Base-by-base conservation (phyloP, 2,329 filamentous ascomycete genomes). In the Sarocladiaceae sp. region DNA sequence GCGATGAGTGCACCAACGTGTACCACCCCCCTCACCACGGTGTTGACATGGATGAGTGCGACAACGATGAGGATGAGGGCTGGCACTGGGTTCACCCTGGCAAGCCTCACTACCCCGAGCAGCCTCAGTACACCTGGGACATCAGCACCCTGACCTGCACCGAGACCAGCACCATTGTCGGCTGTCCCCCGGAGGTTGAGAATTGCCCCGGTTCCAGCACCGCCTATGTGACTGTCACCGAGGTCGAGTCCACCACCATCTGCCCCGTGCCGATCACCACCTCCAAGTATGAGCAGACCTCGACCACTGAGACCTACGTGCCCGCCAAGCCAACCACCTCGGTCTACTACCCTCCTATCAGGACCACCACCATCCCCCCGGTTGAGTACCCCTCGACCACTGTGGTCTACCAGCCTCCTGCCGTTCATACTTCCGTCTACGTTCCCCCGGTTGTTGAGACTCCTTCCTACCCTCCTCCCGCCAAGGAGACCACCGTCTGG, bases 131-230 rank as follows among this genome's bases (percentile, higher is more conserved):
- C 57, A 61, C 62, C 56, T 74, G 69, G 69, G 68, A 66, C 23
- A 73, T 69, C 33, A 71, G 67, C 63, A 75, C 71, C 55, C 58
- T 74, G 59, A 72, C 65, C 50, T 60, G 62, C 50, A 73, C 71
- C 18, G 60, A 63, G 36, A 61, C 65, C 48, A 64, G 64, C 52
- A 75, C 72, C 50, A 58, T 75, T 59, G 64, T 64, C 58, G 65
- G 62, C 64, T 75, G 71, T 62, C 56, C 63, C 17, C 59, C 67
- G 39, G 58, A 63, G 37, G 65, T 69, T 17, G 57, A 59, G 54
- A 51, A 64, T 59, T 75, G 72, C 66, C 70, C 71, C n/a, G 64
- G 56, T 60, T 58, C 56, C 57, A 68, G 62, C 52, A 64, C 65
- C 55, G 36, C 61, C 35, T 55, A 57, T 54, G 68, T 66, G 51